Percentiles rank a stretch among this genome's conserved stretches.
These are phyloP conservation scores for Boletus reticulatus DNA, from an alignment of 768 basidiomycete species.

Conservation along the genomic window DNA sequence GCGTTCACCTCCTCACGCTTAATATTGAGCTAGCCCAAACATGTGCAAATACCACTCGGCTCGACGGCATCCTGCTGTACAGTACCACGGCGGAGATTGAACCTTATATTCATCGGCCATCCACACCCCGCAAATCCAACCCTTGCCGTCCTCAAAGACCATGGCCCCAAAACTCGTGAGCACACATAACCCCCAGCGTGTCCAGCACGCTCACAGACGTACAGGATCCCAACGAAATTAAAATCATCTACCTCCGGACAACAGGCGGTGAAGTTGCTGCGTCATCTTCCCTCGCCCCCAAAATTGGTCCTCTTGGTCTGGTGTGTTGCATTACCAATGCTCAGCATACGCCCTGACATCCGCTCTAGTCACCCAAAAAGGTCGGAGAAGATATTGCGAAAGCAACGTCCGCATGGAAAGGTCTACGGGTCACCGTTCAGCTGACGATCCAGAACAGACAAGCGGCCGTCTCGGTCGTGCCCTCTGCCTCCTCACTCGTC, in stretches of 20 bases:
- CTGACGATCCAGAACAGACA: constrained; percentile 99
- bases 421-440: constrained; percentile 98
- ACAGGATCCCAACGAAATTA: constrained; percentile 97
- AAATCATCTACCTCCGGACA: constrained; percentile 98
- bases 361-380: constrained; percentile 92
- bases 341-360: constrained; percentile 10
- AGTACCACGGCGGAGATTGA: constrained; percentile 52
- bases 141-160: constrained; percentile 25
- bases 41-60: constrained; percentile 33
- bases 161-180: constrained; percentile 83
- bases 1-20: neutral
- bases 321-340: constrained; percentile 47
- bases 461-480: constrained; percentile 94
- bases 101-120: constrained; percentile 47
- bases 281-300: constrained; percentile 96
- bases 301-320: constrained; percentile 99
- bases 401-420: constrained; percentile 97
- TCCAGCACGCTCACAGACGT: neutral
- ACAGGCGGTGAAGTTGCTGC: constrained; percentile 99
- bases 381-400: constrained; percentile 99
- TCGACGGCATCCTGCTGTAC: constrained; percentile 44
- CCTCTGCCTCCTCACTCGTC: constrained; percentile 95
- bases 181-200: neutral
- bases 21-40: constrained; percentile 29
- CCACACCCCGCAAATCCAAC: constrained; percentile 2